Evolutionary conservation across 768 basidiomycete genomes (phyloP), one percentile per base, ranked within the genome.

Genomic region (Butyriboletus loyo): DNA sequence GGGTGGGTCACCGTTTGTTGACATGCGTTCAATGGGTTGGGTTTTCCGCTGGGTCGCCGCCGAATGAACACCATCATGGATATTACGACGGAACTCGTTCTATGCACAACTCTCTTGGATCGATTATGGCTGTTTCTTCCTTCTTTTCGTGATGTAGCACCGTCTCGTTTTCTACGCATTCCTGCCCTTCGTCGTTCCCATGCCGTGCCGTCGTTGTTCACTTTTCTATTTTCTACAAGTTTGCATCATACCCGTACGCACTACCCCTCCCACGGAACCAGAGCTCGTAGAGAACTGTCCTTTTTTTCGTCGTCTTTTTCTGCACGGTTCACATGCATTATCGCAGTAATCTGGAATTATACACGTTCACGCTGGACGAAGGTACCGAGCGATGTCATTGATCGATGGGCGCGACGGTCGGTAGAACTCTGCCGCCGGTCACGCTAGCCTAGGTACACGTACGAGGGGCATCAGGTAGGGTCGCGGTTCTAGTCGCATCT

Each of bases 51-150:
- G 17, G 28, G 42, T 38, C 7, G 41, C 32, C 38, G 37, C 32
- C 31, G 28, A 55, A 46, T 38, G 52, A 49, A 34, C n/a, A 32
- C 13, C 38, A 40, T 37, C 41, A 59, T 47, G 37, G 37, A 48
- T 49, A 32, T 37, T 37, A 42, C 42, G 35, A 49, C 35, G 31
- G 41, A 45, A 35, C 10, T 6, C 43, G 37, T 38, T 46, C 32
- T 51, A 50, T 59, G 53, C 59, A 6, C 27, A 46, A 31, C 24
- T 30, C 24, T 31, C 45, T 54, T n/a, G 34, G 40, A 41, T 53
- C 21, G 32, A 27, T 54, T 25, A 46, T 42, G 35, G 10, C 35
- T 36, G n/a, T 19, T 36, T 36, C n/a, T 36, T 32, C 13, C 4
- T 13, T 14, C 13, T 13, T 14, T 32, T 3, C 14, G 11, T 32